Percentiles rank a stretch among this genome's conserved stretches.
Conservation (phyloP, 768 basidiomycete species). For the Rhodotorula graminis region DNA sequence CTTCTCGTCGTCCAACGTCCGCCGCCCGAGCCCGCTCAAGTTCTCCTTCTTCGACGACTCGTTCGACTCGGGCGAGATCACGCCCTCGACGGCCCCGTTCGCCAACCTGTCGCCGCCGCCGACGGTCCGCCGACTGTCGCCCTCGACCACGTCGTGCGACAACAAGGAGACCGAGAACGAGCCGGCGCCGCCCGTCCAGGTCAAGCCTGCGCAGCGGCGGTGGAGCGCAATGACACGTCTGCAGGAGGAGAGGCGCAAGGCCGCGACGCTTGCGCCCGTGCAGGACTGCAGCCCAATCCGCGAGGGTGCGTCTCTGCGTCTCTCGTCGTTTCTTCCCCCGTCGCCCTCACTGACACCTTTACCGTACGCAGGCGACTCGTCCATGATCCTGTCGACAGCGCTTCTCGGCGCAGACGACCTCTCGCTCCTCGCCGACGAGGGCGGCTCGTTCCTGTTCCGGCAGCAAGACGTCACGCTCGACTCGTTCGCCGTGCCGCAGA, state of each 20-base stretch:
- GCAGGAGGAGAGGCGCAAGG: slow-evolving; percentile 32
- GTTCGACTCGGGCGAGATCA: not conserved
- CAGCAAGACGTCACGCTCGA: not conserved
- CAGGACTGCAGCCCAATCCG: not conserved
- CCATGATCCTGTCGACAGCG: slow-evolving; percentile 1
- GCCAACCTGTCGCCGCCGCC: not conserved
- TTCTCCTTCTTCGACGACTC: slow-evolving; percentile 27
- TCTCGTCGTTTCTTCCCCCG: not conserved
- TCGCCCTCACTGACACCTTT: not conserved
- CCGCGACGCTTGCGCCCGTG: slow-evolving; percentile 2
- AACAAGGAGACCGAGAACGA: not conserved
- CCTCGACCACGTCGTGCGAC: not conserved
- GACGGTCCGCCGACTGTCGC: not conserved
- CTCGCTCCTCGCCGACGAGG: slow-evolving; percentile 25
- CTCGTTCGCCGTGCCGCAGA: not conserved
- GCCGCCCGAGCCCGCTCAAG: slow-evolving; percentile 9
- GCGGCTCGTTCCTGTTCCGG: slow-evolving; percentile 17
- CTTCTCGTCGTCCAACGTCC: not conserved
- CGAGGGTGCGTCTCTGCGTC: not conserved
- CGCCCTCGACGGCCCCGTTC: not conserved
- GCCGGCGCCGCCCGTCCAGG: not conserved
- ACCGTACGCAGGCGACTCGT: not conserved
- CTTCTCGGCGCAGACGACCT: slow-evolving; percentile 14
- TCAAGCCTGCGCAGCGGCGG: not conserved
- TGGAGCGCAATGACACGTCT: slow-evolving; percentile 17